A percentile compares a stretch with the other conserved stretches of the same genome.
Evolutionary conservation across 2,329 filamentous ascomycete species (phyloP).

Genomic region (Ceratocystis cubensis): DNA sequence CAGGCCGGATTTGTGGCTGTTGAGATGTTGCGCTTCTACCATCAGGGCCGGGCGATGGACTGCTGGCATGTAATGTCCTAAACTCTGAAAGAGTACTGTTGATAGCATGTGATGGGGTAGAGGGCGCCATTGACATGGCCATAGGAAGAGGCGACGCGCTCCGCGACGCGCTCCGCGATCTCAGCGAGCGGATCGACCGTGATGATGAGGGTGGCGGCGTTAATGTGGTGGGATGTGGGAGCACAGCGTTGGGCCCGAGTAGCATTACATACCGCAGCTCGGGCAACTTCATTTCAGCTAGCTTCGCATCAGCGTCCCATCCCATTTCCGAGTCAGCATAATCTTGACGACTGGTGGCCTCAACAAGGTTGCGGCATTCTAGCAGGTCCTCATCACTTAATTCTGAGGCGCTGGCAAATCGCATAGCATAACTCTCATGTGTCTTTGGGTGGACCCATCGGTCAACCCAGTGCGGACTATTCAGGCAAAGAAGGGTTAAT

Average conservation of each 20-base stretch:
- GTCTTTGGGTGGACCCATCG: slow-evolving; percentile 42
- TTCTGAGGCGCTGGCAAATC: slow-evolving; percentile 31
- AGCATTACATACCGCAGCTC: slow-evolving; percentile 59
- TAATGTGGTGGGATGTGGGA: slow-evolving; percentile 12
- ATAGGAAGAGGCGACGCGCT: neutral
- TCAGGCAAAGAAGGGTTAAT: slow-evolving; percentile 7
- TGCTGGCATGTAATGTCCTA: slow-evolving; percentile 8
- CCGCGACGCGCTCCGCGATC: slow-evolving; percentile 11
- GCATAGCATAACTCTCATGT: slow-evolving; percentile 32
- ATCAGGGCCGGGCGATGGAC: slow-evolving; percentile 1
- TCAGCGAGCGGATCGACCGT: slow-evolving; percentile 16
- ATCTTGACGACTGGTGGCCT: slow-evolving; percentile 49
- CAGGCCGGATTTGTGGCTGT: neutral
- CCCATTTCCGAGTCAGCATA: slow-evolving; percentile 50
- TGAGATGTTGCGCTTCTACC: slow-evolving; percentile 19
- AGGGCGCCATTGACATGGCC: neutral
- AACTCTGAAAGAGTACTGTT: slow-evolving; percentile 13
- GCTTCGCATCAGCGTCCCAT: slow-evolving; percentile 52
- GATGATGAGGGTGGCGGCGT: slow-evolving; percentile 20
- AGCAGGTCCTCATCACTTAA: slow-evolving; percentile 36
- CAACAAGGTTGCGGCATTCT: slow-evolving; percentile 45
- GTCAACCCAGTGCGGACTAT: slow-evolving; percentile 26
- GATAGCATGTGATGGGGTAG: neutral
- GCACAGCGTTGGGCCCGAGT: slow-evolving; percentile 26
- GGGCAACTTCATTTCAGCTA: slow-evolving; percentile 52